Conservation (phyloP, 371 early-diverging fungal species). For the Apophysomyces trapeziformis region DNA sequence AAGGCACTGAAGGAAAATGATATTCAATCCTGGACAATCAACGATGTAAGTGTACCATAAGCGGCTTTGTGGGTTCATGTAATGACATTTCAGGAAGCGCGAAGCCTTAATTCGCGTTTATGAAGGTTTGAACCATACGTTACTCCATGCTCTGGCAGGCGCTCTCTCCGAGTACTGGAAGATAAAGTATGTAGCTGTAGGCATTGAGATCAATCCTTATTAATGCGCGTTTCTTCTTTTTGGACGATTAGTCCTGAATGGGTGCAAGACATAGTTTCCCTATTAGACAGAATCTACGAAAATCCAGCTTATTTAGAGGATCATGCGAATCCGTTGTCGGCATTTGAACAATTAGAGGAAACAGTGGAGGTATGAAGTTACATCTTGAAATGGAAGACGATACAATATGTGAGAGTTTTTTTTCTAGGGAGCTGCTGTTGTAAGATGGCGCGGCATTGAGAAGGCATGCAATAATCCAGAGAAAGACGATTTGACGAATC, state of each 20-base stretch:
- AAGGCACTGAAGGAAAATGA: slow-evolving; percentile 33
- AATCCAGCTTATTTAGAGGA: slow-evolving; percentile 27
- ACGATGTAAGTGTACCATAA: slow-evolving; percentile 37
- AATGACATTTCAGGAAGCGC: slow-evolving; percentile 16
- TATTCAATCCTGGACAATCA: slow-evolving; percentile 32
- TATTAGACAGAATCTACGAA: slow-evolving; percentile 32
- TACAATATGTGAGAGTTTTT: neutral
- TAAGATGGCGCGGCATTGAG: slow-evolving; percentile 35
- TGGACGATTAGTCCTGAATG: slow-evolving; percentile 21
- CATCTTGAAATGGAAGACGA: neutral
- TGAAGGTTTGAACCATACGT: slow-evolving; percentile 23
- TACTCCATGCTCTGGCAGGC: slow-evolving; percentile 21
- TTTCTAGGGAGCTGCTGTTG: slow-evolving; percentile 37
- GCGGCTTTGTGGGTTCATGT: neutral
- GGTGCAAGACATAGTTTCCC: slow-evolving; percentile 25
- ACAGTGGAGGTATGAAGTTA: slow-evolving; percentile 25
- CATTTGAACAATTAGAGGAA: slow-evolving; percentile 28
- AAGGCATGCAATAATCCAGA: slow-evolving; percentile 16
- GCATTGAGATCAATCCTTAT: neutral
- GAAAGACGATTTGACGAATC: slow-evolving; percentile 21
- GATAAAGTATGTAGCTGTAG: slow-evolving; percentile 19
- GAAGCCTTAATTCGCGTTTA: slow-evolving; percentile 23
- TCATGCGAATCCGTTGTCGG: slow-evolving; percentile 19
- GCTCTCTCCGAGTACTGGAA: slow-evolving; percentile 38
- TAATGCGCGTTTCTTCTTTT: neutral